phyloP scores from a whole-genome alignment of 1,284 basidiomycete species.

The Phellinidium pouzarii region DNA sequence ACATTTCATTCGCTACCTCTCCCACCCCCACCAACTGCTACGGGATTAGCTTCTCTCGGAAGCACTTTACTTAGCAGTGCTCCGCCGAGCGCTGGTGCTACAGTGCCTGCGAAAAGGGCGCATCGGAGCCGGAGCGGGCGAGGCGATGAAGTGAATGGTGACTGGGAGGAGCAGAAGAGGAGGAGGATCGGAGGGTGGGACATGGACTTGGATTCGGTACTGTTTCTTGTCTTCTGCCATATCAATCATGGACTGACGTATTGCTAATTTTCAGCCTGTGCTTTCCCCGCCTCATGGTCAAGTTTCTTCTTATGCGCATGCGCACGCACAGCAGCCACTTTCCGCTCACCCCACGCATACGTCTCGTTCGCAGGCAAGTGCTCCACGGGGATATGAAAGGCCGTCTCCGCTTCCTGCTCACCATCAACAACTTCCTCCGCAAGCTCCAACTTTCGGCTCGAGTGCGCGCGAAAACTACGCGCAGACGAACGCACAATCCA shows the following conservation, averaged over 20 bases:
- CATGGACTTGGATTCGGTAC: constrained; percentile 9
- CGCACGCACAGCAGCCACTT: neutral
- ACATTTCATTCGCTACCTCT: constrained; percentile 13
- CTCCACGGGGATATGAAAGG: neutral
- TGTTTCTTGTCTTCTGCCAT: neutral
- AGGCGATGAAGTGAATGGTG: neutral
- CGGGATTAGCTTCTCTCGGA: neutral
- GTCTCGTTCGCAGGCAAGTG: neutral
- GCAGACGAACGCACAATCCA: neutral
- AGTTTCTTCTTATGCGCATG: neutral
- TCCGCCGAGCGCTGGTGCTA: neutral
- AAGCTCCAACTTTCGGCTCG: neutral
- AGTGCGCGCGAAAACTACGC: neutral
- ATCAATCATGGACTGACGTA: neutral
- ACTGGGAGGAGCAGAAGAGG: constrained; percentile 10
- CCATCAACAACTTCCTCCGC: neutral
- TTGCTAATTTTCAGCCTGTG: neutral
- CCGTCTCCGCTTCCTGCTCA: neutral
- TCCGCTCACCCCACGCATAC: constrained; percentile 6
- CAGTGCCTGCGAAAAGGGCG: constrained; percentile 9
- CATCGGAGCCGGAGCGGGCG: constrained; percentile 8
- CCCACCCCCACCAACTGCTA: constrained; percentile 15
- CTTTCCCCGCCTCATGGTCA: constrained; percentile 5
- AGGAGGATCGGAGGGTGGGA: constrained; percentile 9
- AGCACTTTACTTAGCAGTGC: neutral